Evolutionary conservation across 2,329 filamentous ascomycete species (phyloP), one percentile per base, ranked within the genome.

Genomic region (Cordyceps sp.): DNA sequence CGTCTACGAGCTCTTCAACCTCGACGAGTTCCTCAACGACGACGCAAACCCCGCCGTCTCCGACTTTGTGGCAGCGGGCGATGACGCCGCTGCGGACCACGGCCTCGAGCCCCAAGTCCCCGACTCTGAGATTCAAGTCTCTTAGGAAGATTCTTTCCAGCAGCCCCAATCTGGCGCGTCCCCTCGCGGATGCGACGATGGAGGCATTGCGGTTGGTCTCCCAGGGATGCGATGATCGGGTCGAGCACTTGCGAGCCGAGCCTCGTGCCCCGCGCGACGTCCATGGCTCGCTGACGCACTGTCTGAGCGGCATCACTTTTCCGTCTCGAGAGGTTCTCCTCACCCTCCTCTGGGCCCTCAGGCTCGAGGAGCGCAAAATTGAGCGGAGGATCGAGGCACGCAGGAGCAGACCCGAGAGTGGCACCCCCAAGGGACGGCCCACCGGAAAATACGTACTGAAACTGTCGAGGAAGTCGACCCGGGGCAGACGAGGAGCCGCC

Each of bases 161-260:
- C 73, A 78, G 72, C 73, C 73, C 72, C 67, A 66, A 59, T 55
- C 64, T 78, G 73, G 73, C 73, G 73, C 73, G 73, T 78, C 73
- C 73, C 49, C 61, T 77, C 48, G 59, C 57, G 72, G 72, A 78
- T 77, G 73, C 73, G 73, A 78, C 73, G 70, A 66, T 75, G 69
- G 68, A 54, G 66, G 69, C 66, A 62, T 70, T 78, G 73, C 73
- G 73, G 73, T 76, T 69, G 64, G 69, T 67, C 54, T 72, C 69
- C 73, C 59, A 73, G 55, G 57, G 62, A 59, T 46, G 52, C 46
- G 57, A 64, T 43, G 53, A 58, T 46, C 58, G 50, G 54, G 59
- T 59, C 55, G 57, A 48, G 44, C 51, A 46, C 43, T 43, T 41
- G 44, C 36, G 37, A 43, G 38, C 40, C 46, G 53, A 47, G 46